These are phyloP conservation scores for Ceratocystiopsis sp. DNA, from an alignment of 2,329 filamentous ascomycete genomes.

Conservation along the genomic window DNA sequence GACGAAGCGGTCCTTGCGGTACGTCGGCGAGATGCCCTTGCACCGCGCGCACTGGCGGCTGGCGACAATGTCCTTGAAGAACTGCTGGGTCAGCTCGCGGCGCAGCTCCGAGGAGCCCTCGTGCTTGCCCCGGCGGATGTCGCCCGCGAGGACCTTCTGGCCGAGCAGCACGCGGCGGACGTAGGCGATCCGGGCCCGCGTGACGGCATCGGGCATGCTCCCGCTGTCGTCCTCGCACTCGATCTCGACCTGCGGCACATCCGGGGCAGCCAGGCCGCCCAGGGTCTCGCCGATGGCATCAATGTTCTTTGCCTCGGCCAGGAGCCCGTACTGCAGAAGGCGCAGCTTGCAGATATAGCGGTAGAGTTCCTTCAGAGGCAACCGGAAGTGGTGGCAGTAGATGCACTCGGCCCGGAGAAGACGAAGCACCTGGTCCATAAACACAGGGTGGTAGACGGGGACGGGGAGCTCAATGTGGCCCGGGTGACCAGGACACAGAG, in stretches of 20 bases:
- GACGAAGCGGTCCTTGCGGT: constrained; percentile 76
- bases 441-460: constrained; percentile 89
- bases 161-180: constrained; percentile 55
- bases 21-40: constrained; percentile 58
- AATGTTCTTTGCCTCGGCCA: constrained; percentile 47
- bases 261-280: constrained; percentile 24
- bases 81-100: constrained; percentile 60
- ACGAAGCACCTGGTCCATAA: constrained; percentile 80
- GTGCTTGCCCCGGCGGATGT: constrained; percentile 51
- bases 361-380: constrained; percentile 61
- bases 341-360: constrained; percentile 70
- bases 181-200: constrained; percentile 42
- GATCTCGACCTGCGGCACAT: constrained; percentile 26
- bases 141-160: constrained; percentile 31
- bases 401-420: constrained; percentile 75
- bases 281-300: constrained; percentile 33
- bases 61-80: constrained; percentile 55
- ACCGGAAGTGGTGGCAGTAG: constrained; percentile 76
- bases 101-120: constrained; percentile 68
- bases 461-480: constrained; percentile 92
- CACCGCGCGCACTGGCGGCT: constrained; percentile 52
- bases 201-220: constrained; percentile 31
- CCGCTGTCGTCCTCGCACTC: constrained; percentile 50
- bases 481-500: constrained; percentile 76
- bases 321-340: constrained; percentile 67